These are phyloP conservation scores for Botrytis porri DNA, from an alignment of 2,329 filamentous ascomycete species.

Conservation along the genomic window DNA sequence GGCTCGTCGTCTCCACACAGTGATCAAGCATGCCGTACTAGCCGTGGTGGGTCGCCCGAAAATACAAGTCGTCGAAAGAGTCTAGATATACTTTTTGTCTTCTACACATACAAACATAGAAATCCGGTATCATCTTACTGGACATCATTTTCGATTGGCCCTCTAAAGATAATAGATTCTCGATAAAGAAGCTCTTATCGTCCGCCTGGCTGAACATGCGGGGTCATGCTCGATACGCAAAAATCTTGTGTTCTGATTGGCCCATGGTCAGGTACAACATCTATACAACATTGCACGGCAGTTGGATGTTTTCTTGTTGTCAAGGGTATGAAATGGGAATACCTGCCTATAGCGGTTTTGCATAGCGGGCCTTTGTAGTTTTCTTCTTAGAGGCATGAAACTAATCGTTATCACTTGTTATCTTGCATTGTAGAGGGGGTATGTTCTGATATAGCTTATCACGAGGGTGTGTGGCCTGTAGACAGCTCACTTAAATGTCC, in stretches of 20 bases:
- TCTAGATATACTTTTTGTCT: background rate
- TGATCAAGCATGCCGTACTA: background rate
- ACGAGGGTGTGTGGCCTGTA: background rate
- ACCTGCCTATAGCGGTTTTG: background rate
- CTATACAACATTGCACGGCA: background rate
- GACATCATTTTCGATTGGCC: background rate
- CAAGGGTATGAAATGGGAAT: background rate
- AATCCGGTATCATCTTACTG: background rate
- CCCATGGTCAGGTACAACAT: background rate
- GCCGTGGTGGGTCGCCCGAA: background rate
- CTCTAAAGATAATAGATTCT: background rate
- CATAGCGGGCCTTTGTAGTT: background rate
- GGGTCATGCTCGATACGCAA: background rate
- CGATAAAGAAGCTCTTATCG: slow-evolving; percentile 3
- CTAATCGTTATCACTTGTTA: background rate
- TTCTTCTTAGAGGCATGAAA: background rate
- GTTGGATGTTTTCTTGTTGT: background rate
- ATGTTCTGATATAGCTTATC: background rate
- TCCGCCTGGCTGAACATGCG: background rate
- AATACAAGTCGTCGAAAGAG: background rate
- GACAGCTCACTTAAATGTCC: background rate
- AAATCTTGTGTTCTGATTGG: background rate
- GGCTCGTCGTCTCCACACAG: background rate
- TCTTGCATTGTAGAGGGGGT: background rate
- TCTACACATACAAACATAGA: background rate